phyloP scores from a whole-genome alignment of 164 flowering plant species.

The Dillenia turbinata region DNA sequence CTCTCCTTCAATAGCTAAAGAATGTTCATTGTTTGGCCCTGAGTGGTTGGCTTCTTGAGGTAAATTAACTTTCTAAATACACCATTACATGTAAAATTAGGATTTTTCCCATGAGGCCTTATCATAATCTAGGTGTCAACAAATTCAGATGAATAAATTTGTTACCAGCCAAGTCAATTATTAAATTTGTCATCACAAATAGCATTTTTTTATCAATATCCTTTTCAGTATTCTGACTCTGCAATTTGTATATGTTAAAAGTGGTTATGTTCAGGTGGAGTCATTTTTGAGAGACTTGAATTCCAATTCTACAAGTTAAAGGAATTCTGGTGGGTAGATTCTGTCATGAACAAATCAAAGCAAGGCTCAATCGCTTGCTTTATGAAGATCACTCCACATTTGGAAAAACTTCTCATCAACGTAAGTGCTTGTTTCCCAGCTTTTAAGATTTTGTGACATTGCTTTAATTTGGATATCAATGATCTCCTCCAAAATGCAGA shows the following conservation, averaged over 20 bases:
- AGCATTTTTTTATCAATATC: background rate
- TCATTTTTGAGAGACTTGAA: conserved; percentile 1
- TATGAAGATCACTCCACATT: conserved; percentile 5
- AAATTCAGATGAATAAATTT: no score
- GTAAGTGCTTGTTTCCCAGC: background rate
- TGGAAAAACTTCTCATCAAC: conserved; percentile 7
- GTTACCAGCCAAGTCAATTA: no score
- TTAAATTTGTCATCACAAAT: no score
- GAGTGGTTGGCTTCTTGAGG: conserved; percentile 13
- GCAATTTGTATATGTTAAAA: background rate
- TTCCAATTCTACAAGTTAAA: conserved; percentile 7
- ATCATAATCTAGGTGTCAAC: no score
- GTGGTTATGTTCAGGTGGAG: conserved; percentile 7
- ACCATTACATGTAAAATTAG: no score
- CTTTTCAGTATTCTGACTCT: background rate
- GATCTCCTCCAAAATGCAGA: background rate
- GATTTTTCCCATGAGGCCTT: no score
- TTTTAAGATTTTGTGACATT: background rate
- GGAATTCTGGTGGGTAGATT: conserved; percentile 12
- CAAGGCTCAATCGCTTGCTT: background rate
- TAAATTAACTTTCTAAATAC: background rate
- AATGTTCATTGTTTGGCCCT: conserved; percentile 2
- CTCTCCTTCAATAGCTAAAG: background rate
- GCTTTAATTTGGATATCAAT: no score
- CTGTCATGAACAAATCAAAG: background rate